Base-by-base conservation (phyloP, 2,329 filamentous ascomycete species). In the Penicillium sp. region DNA sequence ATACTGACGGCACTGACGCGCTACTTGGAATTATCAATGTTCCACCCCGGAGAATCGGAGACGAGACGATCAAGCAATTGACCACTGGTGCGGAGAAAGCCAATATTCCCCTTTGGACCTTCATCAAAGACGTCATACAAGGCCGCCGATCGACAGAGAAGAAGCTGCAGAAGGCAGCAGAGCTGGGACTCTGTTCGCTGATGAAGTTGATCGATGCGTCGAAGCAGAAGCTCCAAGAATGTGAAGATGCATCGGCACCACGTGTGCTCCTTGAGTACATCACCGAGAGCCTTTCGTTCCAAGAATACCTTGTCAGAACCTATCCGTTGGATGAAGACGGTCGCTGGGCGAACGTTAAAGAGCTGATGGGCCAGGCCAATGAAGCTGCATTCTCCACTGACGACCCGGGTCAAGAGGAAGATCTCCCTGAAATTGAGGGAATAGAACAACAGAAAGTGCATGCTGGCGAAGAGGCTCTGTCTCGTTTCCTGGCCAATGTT, bases 401-500 rank as follows among this genome's bases (percentile, higher is more conserved):
- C 3, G 81, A 87, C 31, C 85, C 88, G 21, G 70, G 75, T 13
- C 73, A 78, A 19, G 78, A 81, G 35, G 81, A 86, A 49, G 72
- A 76, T 7, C 75, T 88, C 13, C 84, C 92, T 0, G 78, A 83
- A 26, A 84, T 97, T 14, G 88, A 93, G 14, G 88, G 87, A 1
- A 64, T 92, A 3, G 80, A 88, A 48, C 91, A 96, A 64, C 73
- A 80, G 44, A 61, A 73, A 51, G 70, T 77, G 5, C 78, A 80
- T 29, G 58, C 70, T 58, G 76, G 80, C 1, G 84, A 85, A 56
- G 89, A 91, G 55, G 80, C 86, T 1, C 80, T 97, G 1, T 86
- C 89, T 3, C 85, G 84, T 11, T 98, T 98, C 65, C 80, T 99
- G n/a, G 88, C 91, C 11, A 97, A 96, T 65, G 88, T 97, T 11